These are phyloP conservation scores for Mollisiaceae sp. DNA, from an alignment of 2,329 filamentous ascomycete species.

Conservation along the genomic window DNA sequence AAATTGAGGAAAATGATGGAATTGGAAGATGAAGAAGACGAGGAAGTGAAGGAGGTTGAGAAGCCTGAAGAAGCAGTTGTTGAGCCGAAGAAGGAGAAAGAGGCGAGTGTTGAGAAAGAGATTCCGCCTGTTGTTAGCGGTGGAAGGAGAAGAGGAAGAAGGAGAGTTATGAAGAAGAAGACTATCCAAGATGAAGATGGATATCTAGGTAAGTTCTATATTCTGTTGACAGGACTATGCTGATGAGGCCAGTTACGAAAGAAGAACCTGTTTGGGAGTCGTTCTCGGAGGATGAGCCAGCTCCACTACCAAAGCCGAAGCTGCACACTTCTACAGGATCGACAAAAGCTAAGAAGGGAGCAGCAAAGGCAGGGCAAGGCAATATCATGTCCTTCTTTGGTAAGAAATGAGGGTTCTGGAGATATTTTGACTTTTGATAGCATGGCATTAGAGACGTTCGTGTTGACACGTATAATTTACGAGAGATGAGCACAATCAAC, in stretches of 20 bases:
- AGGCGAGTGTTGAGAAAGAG: conserved; percentile 31
- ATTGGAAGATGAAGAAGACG: conserved; percentile 63
- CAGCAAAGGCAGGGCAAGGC: conserved; percentile 68
- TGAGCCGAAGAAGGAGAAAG: conserved; percentile 34
- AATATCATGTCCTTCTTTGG: conserved; percentile 93
- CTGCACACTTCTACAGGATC: conserved; percentile 45
- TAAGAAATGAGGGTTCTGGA: conserved; percentile 62
- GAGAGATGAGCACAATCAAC: conserved; percentile 8
- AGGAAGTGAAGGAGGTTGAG: conserved; percentile 41
- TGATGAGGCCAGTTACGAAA: conserved; percentile 69
- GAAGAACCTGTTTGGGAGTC: conserved; percentile 89
- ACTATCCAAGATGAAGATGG: conserved; percentile 87
- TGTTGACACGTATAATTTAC: not conserved
- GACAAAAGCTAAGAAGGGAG: conserved; percentile 60
- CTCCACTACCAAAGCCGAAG: conserved; percentile 62
- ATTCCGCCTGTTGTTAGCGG: conserved; percentile 51
- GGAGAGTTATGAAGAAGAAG: conserved; percentile 86
- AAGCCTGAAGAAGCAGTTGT: conserved; percentile 41
- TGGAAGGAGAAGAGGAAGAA: conserved; percentile 75
- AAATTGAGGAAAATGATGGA: conserved; percentile 79
- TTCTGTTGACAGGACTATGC: not conserved
- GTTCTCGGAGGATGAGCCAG: conserved; percentile 86
- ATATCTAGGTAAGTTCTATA: conserved; percentile 73
- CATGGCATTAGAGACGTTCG: not conserved
- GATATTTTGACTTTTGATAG: not conserved